Evolutionary conservation across 441 rosid genomes (phyloP).

Genomic region (Gossypium davidsonii): DNA sequence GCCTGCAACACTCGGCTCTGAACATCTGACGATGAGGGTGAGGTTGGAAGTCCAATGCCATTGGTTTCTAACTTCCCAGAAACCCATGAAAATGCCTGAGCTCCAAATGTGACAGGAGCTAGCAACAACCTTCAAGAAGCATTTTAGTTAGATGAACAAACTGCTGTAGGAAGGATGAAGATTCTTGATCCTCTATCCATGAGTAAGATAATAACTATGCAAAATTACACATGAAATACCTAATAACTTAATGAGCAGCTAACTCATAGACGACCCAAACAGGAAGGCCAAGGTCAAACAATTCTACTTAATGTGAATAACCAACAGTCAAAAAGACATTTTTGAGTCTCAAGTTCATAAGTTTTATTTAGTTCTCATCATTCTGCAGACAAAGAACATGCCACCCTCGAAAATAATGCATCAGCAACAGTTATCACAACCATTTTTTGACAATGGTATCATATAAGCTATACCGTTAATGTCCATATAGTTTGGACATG

Average conservation of each 20-base stretch:
- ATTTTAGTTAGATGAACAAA: background rate
- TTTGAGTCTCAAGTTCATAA: background rate
- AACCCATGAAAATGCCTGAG: conserved; percentile 79
- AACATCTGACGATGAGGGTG: conserved; percentile 83
- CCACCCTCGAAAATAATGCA: background rate
- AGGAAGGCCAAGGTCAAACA: no score
- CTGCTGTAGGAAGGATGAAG: background rate
- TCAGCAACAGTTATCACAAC: background rate
- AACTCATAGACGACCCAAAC: background rate
- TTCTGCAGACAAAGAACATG: background rate
- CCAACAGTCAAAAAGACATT: background rate
- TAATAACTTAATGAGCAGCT: background rate
- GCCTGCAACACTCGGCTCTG: conserved; percentile 84
- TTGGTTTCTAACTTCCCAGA: conserved; percentile 79
- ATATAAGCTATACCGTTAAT: background rate
- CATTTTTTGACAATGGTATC: background rate
- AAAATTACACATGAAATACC: background rate
- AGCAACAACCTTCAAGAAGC: conserved; percentile 43
- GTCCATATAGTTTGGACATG: background rate
- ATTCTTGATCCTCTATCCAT: conserved; percentile 1
- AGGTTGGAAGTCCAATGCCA: conserved; percentile 73
- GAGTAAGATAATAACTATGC: background rate
- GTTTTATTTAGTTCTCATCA: background rate
- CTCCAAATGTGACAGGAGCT: conserved; percentile 60
- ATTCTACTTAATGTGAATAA: background rate